phyloP scores from a whole-genome alignment of 441 rosid species.

The Pelargonium myrrhifolium region DNA sequence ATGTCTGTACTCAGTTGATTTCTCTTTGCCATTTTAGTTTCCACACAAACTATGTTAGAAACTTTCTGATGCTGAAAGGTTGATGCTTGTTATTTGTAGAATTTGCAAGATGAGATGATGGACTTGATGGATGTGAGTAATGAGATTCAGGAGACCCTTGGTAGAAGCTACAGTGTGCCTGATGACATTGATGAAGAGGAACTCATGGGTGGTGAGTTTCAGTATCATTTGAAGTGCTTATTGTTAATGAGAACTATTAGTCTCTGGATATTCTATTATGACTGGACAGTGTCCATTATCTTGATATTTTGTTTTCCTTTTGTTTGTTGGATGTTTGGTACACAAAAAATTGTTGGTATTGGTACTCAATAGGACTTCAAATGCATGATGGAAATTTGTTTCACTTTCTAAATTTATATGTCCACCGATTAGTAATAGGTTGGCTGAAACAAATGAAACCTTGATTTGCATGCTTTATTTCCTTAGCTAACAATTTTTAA shows the following conservation, averaged over 20 bases:
- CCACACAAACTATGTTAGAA: slow-evolving; percentile 4
- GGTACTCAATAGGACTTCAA: too few relatives aligned
- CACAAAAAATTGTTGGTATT: neutral
- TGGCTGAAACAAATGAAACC: too few relatives aligned
- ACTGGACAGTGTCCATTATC: neutral
- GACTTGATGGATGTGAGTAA: slow-evolving; percentile 92
- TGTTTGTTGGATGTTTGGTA: neutral
- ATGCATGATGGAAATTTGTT: too few relatives aligned
- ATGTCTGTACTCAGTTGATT: slow-evolving; percentile 37
- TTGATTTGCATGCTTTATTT: neutral
- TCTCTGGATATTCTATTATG: too few relatives aligned
- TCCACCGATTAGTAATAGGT: too few relatives aligned
- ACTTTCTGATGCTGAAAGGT: slow-evolving; percentile 15
- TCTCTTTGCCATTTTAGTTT: slow-evolving; percentile 3
- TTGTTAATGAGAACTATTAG: neutral
- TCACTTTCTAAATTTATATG: too few relatives aligned
- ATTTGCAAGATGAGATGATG: slow-evolving; percentile 99
- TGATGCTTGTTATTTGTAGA: slow-evolving; percentile 36
- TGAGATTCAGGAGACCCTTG: slow-evolving; percentile 93
- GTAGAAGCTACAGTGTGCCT: slow-evolving; percentile 86
- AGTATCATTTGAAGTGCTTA: slow-evolving; percentile 6
- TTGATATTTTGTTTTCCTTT: neutral
- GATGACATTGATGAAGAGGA: slow-evolving; percentile 98
- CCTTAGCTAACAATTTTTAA: slow-evolving; percentile 6
- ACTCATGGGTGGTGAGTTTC: slow-evolving; percentile 83